Evolutionary conservation across 2,329 filamentous ascomycete genomes (phyloP).

Genomic region (Colletotrichum endophyticum): DNA sequence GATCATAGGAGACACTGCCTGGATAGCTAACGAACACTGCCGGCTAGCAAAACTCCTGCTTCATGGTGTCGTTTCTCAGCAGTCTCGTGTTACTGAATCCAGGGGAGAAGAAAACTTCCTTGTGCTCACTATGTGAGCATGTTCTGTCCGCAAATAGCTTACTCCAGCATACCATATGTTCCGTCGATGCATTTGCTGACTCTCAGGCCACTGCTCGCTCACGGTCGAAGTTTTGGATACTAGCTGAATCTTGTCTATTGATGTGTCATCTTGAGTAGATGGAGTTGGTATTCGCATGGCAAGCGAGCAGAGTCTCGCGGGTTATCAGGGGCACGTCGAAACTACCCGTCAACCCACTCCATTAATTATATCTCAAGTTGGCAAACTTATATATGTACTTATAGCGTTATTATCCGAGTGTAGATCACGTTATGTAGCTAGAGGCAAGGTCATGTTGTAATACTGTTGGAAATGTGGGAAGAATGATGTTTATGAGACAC

Average conservation of each 20-base stretch:
- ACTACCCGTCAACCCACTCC: background rate
- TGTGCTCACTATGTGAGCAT: fast-evolving
- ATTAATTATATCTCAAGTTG: background rate
- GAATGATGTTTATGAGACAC: background rate
- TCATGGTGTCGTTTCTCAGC: background rate
- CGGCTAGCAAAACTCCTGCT: no score
- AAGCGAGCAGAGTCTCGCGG: background rate
- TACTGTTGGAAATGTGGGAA: background rate
- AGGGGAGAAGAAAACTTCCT: background rate
- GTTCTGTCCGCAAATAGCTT: background rate
- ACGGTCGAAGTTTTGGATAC: background rate
- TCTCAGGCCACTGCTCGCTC: background rate
- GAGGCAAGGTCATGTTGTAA: fast-evolving
- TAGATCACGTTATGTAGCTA: background rate
- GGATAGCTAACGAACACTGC: no score
- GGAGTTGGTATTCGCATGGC: background rate
- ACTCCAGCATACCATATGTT: background rate
- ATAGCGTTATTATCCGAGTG: background rate
- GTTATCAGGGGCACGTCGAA: background rate
- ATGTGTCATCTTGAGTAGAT: background rate
- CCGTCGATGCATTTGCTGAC: background rate
- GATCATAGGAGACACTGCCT: no score
- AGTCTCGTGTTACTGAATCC: background rate
- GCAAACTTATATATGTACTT: background rate
- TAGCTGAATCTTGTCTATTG: background rate